Conservation (phyloP, 139 green algal species). For the Haematococcus sp. region DNA sequence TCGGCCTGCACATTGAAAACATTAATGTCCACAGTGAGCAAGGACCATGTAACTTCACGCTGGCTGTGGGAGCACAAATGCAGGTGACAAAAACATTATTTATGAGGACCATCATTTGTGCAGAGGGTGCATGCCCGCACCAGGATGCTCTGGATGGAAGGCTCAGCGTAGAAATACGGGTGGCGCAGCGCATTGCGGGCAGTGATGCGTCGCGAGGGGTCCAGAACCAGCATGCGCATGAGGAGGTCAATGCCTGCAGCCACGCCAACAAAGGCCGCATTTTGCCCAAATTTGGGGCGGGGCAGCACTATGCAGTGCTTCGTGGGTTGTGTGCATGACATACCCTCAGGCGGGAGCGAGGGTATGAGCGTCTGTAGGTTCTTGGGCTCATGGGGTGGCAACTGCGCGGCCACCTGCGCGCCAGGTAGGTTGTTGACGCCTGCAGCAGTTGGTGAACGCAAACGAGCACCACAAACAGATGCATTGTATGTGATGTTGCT, state of each 20-base stretch:
- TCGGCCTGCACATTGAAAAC: too few relatives aligned
- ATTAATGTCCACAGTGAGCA: too few relatives aligned
- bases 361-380: background rate
- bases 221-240: slow-evolving; percentile 21
- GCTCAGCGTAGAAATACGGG: slow-evolving; percentile 20
- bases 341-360: background rate
- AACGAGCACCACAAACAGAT: too few relatives aligned
- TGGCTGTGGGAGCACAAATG: too few relatives aligned
- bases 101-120: too few relatives aligned
- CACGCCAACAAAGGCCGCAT: background rate
- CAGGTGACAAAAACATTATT: too few relatives aligned
- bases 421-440: slow-evolving; percentile 12
- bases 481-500: too few relatives aligned
- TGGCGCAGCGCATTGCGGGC: slow-evolving; percentile 17
- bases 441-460: too few relatives aligned
- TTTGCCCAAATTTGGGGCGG: background rate
- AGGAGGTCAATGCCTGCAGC: slow-evolving; percentile 24
- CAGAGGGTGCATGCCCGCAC: too few relatives aligned
- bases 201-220: slow-evolving; percentile 25
- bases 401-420: background rate
- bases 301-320: background rate
- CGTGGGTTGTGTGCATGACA: background rate
- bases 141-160: too few relatives aligned
- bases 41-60: too few relatives aligned
- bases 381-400: background rate